Evolutionary conservation across 2,329 filamentous ascomycete species (phyloP).

Genomic region (Chalaropsis thielavioides): DNA sequence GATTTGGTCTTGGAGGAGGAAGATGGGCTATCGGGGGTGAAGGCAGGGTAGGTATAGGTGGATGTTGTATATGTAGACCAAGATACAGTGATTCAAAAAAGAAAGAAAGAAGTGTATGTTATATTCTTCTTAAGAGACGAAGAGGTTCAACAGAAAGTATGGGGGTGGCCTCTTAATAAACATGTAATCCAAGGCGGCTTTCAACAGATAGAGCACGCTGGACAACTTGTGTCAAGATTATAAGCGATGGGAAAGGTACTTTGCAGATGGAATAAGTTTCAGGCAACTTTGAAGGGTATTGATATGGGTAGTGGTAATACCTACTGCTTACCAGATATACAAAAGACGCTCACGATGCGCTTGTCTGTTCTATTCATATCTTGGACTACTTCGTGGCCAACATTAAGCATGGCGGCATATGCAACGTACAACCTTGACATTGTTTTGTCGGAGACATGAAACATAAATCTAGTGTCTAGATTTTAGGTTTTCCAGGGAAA

Average conservation of each 20-base stretch:
- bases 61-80: too few relatives aligned
- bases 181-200: neutral
- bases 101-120: neutral
- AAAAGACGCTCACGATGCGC: neutral
- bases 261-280: constrained; percentile 4
- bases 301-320: neutral
- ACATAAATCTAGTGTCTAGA: constrained; percentile 5
- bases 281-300: neutral
- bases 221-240: neutral
- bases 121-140: neutral
- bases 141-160: neutral
- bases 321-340: neutral
- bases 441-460: constrained; percentile 1
- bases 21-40: too few relatives aligned
- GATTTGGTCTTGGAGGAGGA: too few relatives aligned
- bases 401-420: neutral
- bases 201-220: neutral
- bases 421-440: neutral
- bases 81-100: neutral
- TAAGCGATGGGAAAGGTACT: neutral
- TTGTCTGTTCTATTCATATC: neutral
- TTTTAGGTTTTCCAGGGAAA: neutral
- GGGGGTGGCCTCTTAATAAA: constrained; percentile 4
- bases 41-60: too few relatives aligned
- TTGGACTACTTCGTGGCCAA: neutral